Base-by-base conservation (phyloP, 2,329 filamentous ascomycete genomes). In the Sarocladiaceae sp. region DNA sequence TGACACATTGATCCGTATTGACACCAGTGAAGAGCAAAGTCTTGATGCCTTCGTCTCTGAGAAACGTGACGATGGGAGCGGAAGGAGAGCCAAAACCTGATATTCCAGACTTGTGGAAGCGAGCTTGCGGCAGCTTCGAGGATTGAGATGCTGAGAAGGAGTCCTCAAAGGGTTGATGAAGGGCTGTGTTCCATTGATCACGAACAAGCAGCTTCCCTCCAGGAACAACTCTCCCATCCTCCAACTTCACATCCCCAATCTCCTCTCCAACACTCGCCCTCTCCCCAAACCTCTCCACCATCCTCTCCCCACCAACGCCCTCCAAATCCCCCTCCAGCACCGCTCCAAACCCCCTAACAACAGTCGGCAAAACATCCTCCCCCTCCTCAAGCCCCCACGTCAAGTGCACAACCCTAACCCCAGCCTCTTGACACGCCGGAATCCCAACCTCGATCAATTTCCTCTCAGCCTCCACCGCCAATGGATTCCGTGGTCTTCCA, bases 1-100 rank as follows among this genome's bases (percentile, higher is more conserved):
- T 69, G 7, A 84, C 80, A 59, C 80, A 83, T 60, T 83, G 79
- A 63, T 84, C 80, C 2, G 80, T 82, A 59, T 84, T 84, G 12
- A 83, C 80, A 0, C 81, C 80, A 1, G 76, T 66, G 56, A 84
- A 82, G 18, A 84, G 59, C 40, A 83, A 60, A 4, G 78, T 83
- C 40, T 57, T 71, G 53, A 71, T 72, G 0, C 67, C 66, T 46
- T 69, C 56, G 36, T 63, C 49, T 15, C 33, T 46, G 48, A 82
- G 61, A 35, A 68, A 72, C 35, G 64, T 62, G 51, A 70, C 71
- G 42, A 78, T 65, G 7, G 69, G 66, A 40, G 74, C 75, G 11
- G 60, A 60, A 8, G 64, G 58, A 22, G 68, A 69, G 77, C 79
- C 83, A 47, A 84, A 65, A 2, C 79, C 82, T 18, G 75, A 79